phyloP scores from a whole-genome alignment of 441 rosid genomes.

The Pelargonium cotyledonis region DNA sequence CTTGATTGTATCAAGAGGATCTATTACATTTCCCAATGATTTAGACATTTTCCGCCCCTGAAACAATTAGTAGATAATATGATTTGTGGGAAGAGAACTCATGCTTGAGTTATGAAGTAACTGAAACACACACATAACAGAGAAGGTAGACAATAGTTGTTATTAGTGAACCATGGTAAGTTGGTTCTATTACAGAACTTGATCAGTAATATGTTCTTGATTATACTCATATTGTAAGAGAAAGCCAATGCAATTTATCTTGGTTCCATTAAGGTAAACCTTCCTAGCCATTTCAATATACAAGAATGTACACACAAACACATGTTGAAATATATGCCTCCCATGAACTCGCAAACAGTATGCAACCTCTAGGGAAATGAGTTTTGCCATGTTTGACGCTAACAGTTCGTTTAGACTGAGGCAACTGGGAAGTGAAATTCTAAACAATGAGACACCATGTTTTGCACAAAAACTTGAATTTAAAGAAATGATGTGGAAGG shows the following conservation, averaged over 20 bases:
- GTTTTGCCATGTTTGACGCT: no score
- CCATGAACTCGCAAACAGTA: neutral
- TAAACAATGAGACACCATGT: neutral
- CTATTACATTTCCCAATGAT: conserved; percentile 80
- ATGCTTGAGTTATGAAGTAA: neutral
- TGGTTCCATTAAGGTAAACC: neutral
- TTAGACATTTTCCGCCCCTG: conserved; percentile 98
- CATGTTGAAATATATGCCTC: neutral
- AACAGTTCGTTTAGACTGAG: neutral
- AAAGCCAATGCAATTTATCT: conserved; percentile 2
- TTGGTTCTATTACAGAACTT: neutral
- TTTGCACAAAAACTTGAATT: neutral
- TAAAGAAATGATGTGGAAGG: neutral
- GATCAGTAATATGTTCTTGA: neutral
- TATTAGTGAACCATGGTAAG: conserved; percentile 1
- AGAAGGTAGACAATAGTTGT: neutral
- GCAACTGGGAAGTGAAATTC: neutral
- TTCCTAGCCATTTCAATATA: neutral
- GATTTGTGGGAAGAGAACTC: neutral
- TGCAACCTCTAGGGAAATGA: neutral
- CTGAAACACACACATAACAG: neutral
- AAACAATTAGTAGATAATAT: conserved; percentile 16
- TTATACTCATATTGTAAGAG: neutral
- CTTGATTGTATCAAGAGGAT: conserved; percentile 87
- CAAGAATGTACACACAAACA: conserved; percentile 1